Percentiles rank a stretch among this genome's conserved stretches.
Conservation (phyloP, 768 basidiomycete genomes). For the Zangia roseola region DNA sequence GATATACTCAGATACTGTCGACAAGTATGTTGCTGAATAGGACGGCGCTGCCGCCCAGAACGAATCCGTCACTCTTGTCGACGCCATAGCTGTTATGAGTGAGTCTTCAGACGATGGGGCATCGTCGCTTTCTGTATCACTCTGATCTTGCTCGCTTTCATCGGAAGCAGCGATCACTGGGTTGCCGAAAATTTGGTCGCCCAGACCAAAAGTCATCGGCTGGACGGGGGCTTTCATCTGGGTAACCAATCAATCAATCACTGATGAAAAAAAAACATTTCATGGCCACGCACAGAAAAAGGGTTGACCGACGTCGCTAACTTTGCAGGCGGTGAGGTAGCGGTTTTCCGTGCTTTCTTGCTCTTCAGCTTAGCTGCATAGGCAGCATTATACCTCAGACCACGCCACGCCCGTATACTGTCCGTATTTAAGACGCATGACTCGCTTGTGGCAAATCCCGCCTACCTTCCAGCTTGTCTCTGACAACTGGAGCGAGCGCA, state of each 20-base stretch:
- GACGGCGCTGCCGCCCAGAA: constrained; percentile 66
- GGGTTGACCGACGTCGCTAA: constrained; percentile 51
- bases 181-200: constrained; percentile 65
- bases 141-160: constrained; percentile 14
- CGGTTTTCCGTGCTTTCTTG: constrained; percentile 45
- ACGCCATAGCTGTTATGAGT: constrained; percentile 57
- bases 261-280: background rate
- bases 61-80: constrained; percentile 53
- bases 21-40: constrained; percentile 70
- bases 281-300: constrained; percentile 55
- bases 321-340: constrained; percentile 31
- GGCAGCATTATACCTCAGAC: constrained; percentile 64
- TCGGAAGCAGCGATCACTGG: constrained; percentile 16
- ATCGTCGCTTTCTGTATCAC: constrained; percentile 37
- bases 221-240: constrained; percentile 30
- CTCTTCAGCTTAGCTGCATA: constrained; percentile 74
- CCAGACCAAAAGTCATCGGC: constrained; percentile 50
- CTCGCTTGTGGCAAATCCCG: background rate
- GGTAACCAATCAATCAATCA: constrained; percentile 2
- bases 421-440: constrained; percentile 12
- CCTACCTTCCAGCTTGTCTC: constrained; percentile 74
- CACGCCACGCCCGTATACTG: constrained; percentile 83
- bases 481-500: constrained; percentile 73
- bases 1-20: constrained; percentile 71
- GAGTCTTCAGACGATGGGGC: constrained; percentile 44